Evolutionary conservation across 805 yeast genomes (phyloP), one percentile per base, ranked within the genome.

Genomic region (Naumovozyma baii): DNA sequence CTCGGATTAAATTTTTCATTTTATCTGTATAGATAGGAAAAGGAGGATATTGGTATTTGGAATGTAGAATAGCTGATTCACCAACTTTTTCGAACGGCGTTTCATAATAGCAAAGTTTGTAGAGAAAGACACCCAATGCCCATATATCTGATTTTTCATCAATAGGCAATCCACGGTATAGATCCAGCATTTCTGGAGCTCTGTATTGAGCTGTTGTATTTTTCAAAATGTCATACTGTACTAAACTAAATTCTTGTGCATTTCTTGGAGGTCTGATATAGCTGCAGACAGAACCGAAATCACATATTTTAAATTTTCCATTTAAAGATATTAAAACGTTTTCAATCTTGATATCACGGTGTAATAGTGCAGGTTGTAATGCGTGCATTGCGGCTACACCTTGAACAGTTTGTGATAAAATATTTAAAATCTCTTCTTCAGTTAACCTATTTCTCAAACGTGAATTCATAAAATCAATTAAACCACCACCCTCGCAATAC

Each of bases 161-260:
- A 37, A 83, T 76, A 7, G 90, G 80, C 41, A 73, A 71, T 3
- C 83, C 77, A 44, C 76, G 70, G 35, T 75, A 71, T 20, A 83
- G 64, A 52, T 83, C 90, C 22, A 83, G 66, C 92, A 83, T 83
- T 61, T 83, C 94, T 4, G 94, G 94, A 4, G 87, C 69, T 46
- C 94, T 67, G 56, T 83, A 83, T 55, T 83, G 94, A 0, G 94
- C 88, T 1, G 94, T 83, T 1, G 94, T 83, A 57, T 83, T 83
- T 43, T 75, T 79, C 71, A 83, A 62, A 32, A 83, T 72, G 55
- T 83, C 92, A 43, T 78, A 76, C 49, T 76, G 80, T 15, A 83
- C 64, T 26, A 66, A 59, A 34, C 72, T 68, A 32, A 78, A 65
- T 48, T 83, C 88, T 41, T 75, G 78, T 2, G 74, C 66, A 40